Percentiles rank a stretch among this genome's conserved stretches.
Evolutionary conservation across 495 filamentous ascomycete genomes (phyloP).

Genomic region (Penicillium egyptiacum): DNA sequence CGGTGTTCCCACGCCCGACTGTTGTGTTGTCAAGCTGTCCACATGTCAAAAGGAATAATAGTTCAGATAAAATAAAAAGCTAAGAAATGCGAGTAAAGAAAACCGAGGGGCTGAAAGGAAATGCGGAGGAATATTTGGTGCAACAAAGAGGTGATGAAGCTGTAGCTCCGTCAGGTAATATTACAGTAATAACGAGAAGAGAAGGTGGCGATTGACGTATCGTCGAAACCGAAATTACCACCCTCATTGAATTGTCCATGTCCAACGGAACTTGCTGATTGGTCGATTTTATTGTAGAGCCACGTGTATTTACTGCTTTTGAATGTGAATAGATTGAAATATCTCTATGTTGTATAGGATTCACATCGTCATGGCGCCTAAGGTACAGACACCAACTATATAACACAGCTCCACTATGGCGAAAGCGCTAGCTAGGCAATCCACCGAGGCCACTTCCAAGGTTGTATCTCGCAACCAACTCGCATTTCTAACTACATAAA

Average conservation of each 20-base stretch:
- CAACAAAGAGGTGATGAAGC: slow-evolving; percentile 8
- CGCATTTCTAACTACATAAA: not conserved
- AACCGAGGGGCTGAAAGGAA: slow-evolving; percentile 4
- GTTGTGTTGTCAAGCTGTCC: slow-evolving; percentile 9
- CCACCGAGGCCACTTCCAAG: not conserved
- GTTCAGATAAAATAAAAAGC: not conserved
- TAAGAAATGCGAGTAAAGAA: not conserved
- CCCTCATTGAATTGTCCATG: not conserved
- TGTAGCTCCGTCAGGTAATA: not conserved
- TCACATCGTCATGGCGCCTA: not conserved
- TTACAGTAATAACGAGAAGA: not conserved
- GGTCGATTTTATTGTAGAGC: not conserved
- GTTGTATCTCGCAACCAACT: slow-evolving; percentile 9
- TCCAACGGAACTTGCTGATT: not conserved
- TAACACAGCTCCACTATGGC: slow-evolving; percentile 25
- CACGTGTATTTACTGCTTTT: not conserved
- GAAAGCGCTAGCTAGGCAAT: slow-evolving; percentile 16
- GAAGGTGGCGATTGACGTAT: not conserved
- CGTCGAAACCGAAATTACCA: not conserved
- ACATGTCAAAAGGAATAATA: slow-evolving; percentile 2
- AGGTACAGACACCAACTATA: not conserved
- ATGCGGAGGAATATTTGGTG: slow-evolving; percentile 2
- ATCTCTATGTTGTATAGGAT: not conserved
- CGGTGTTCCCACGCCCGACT: slow-evolving; percentile 21
- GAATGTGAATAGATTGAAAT: not conserved